Conservation (phyloP, 306 rosid species). For the Quercus aquifolioides region DNA sequence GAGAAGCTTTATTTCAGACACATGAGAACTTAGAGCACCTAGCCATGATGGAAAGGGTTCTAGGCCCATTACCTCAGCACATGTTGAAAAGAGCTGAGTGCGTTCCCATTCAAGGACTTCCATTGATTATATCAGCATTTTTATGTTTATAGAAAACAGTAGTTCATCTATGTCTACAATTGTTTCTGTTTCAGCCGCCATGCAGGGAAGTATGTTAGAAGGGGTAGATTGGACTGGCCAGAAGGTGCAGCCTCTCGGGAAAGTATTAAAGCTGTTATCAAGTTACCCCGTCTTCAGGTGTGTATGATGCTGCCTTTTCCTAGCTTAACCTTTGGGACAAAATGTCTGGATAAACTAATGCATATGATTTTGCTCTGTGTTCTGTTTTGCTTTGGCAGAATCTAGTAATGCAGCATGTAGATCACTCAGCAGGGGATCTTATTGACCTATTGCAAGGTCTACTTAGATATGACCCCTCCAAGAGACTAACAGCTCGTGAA, state of each 20-base stretch:
- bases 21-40: slow-evolving; percentile 96
- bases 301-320: neutral
- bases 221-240: slow-evolving; percentile 90
- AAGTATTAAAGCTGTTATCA: slow-evolving; percentile 80
- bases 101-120: slow-evolving; percentile 18
- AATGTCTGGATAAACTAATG: neutral
- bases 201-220: slow-evolving; percentile 83
- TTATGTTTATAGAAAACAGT: neutral
- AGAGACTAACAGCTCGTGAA: slow-evolving; percentile 65
- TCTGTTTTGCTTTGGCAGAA: slow-evolving; percentile 42
- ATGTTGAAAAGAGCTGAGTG: slow-evolving; percentile 75
- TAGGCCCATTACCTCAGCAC: slow-evolving; percentile 66
- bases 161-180: too few relatives aligned
- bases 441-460: slow-evolving; percentile 86
- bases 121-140: neutral
- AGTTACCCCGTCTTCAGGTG: slow-evolving; percentile 90
- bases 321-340: neutral
- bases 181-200: slow-evolving; percentile 51
- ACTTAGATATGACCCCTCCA: slow-evolving; percentile 70
- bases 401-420: slow-evolving; percentile 88
- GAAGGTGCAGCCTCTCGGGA: slow-evolving; percentile 86
- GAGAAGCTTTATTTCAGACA: slow-evolving; percentile 94
- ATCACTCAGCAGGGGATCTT: slow-evolving; percentile 91
- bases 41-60: slow-evolving; percentile 96
- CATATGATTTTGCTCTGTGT: neutral